These are phyloP conservation scores for Coemansia sp. DNA, from an alignment of 192 early-diverging fungal species.

Conservation along the genomic window DNA sequence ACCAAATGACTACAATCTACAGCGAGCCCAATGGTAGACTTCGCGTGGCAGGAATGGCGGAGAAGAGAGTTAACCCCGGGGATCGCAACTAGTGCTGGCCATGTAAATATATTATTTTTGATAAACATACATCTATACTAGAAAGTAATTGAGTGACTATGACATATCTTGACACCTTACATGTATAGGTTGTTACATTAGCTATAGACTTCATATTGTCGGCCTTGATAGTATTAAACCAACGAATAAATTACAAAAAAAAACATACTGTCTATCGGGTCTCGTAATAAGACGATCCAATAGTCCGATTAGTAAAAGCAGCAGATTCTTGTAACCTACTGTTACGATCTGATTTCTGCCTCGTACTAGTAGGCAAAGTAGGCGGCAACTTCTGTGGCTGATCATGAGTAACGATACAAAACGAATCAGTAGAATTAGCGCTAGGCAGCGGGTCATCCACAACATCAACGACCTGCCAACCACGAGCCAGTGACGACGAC, in stretches of 20 bases:
- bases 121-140: too few species aligned
- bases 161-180: too few species aligned
- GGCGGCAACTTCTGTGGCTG: conserved; percentile 2
- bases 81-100: too few species aligned
- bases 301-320: neutral
- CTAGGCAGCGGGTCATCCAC: conserved; percentile 23
- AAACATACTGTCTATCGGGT: neutral
- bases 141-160: too few species aligned
- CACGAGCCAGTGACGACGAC: conserved; percentile 19
- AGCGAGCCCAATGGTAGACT: too few species aligned
- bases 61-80: too few species aligned
- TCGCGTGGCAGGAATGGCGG: too few species aligned
- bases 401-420: conserved; percentile 45
- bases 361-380: conserved; percentile 10
- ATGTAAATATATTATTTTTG: too few species aligned
- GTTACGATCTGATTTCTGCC: neutral
- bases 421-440: conserved; percentile 48
- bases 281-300: conserved; percentile 1
- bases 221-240: neutral
- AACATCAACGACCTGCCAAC: conserved; percentile 25
- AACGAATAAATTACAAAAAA: conserved; percentile 3
- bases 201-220: too few species aligned
- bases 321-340: neutral
- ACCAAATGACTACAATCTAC: too few species aligned
- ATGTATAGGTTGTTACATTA: too few species aligned